Evolutionary conservation across 306 rosid genomes (phyloP).

Genomic region (Casuarina equisetifolia): DNA sequence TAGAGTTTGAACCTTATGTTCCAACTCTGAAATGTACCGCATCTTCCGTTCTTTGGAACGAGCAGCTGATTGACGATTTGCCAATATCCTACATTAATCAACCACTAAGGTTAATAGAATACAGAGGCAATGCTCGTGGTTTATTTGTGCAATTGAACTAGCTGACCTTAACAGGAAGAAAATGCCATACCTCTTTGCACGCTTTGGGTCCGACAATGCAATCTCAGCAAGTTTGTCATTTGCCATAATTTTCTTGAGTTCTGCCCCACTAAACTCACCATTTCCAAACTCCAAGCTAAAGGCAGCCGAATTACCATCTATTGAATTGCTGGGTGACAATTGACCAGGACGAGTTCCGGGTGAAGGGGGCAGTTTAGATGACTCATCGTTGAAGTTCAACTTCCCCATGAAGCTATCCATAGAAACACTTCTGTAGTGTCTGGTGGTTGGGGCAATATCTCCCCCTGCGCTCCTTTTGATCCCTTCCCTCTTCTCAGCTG

Average conservation of each 20-base stretch:
- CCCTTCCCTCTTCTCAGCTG: conserved; percentile 72
- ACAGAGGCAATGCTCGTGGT: background rate
- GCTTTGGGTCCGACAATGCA: conserved; percentile 89
- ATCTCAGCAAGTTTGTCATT: conserved; percentile 92
- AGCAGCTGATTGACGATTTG: conserved; percentile 95
- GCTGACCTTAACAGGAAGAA: background rate
- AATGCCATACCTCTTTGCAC: conserved; percentile 72
- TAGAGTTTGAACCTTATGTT: conserved; percentile 92
- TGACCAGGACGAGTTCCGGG: conserved; percentile 57
- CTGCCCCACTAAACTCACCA: conserved; percentile 94
- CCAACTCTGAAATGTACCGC: conserved; percentile 91
- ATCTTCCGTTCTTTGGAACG: conserved; percentile 91
- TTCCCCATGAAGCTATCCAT: conserved; percentile 94
- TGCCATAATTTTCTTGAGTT: conserved; percentile 94
- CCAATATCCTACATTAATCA: conserved; percentile 65
- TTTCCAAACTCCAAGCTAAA: conserved; percentile 93
- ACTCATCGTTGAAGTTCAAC: conserved; percentile 72
- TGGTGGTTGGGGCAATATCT: conserved; percentile 63
- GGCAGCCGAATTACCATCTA: conserved; percentile 56
- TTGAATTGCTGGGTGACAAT: conserved; percentile 51
- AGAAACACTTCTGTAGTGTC: conserved; percentile 83
- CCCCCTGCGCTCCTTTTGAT: conserved; percentile 70
- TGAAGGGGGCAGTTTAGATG: conserved; percentile 65
- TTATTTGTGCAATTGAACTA: background rate
- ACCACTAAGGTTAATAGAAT: conserved; percentile 3